Base-by-base conservation (phyloP, 176 grass and related monocot species). In the Avena eriantha region DNA sequence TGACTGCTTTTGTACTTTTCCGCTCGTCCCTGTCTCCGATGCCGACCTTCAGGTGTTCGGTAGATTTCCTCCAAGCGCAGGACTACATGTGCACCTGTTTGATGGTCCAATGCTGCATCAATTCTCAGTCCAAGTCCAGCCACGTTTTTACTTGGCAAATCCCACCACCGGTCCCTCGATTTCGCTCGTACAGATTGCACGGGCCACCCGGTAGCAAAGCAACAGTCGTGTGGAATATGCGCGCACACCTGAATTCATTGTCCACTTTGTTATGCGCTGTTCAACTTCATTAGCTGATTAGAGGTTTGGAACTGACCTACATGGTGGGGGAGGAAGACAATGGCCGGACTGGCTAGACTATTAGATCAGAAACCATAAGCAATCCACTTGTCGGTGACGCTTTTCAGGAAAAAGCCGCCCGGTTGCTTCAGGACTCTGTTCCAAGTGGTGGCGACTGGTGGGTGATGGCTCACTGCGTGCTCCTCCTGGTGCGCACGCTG, bases 381-480 rank as follows among this genome's bases (percentile, higher is more conserved):
- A 19, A 84, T 33, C 58, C 81, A 76, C 77, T 77, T 84, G 69
- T 77, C 55, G 21, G n/a, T 59, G 66, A 21, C 79, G 21, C 15
- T 69, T 78, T 31, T 41, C 48, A 2, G 51, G 16, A 7, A 80
- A 80, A 76, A 21, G 75, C 5, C 13, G 12, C 53, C 68, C 4
- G 21, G 49, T 79, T 67, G 67, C 85, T 58, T 90, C 35, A 66
- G 47, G 45, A 57, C 75, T 58, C 67, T 41, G 15, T n/a, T 7
- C 80, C 65, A 65, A 73, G 64, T 76, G 81, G 69, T 80, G 75
- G 51, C 5, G 73, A 66, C n/a, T 83, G 56, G 89, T 91, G 85
- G 85, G 26, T 84, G 53, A 84, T 90, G 84, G 84, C 65, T 80
- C 80, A 57, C 56, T 33, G 45, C 58, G 69, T 90, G 80, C 84